Evolutionary conservation across 2,329 filamentous ascomycete genomes (phyloP).

Genomic region (Sarocladium brachiariae): DNA sequence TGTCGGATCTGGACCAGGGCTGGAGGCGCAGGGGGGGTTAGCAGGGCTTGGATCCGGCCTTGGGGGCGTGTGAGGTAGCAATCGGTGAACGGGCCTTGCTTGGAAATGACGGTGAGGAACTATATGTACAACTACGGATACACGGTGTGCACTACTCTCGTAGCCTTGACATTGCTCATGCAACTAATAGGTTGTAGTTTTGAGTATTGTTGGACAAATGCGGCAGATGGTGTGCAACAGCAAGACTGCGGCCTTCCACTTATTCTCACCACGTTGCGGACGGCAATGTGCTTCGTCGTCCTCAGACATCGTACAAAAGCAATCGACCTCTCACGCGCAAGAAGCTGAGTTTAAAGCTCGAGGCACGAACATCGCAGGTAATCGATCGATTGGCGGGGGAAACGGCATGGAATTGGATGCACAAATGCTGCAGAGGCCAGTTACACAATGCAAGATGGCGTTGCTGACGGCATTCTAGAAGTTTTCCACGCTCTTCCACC

Average conservation of each 20-base stretch:
- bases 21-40: background rate
- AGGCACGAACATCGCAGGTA: background rate
- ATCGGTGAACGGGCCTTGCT: background rate
- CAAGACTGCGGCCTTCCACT: background rate
- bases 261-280: background rate
- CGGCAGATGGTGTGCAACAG: background rate
- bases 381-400: background rate
- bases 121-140: too few species aligned
- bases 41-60: background rate
- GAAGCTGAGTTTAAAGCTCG: background rate
- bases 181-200: background rate
- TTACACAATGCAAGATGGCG: slow-evolving; percentile 9
- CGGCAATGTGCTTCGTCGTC: background rate
- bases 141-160: too few species aligned
- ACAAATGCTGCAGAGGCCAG: background rate
- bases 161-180: too few species aligned
- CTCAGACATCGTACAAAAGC: background rate
- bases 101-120: background rate
- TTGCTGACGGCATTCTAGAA: slow-evolving; percentile 2
- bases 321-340: background rate
- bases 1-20: slow-evolving; percentile 3
- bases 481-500: background rate
- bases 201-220: too few species aligned
- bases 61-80: background rate
- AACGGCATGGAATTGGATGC: background rate